Base-by-base conservation (phyloP, 2,329 filamentous ascomycete genomes). In the Sarocladium strictum region DNA sequence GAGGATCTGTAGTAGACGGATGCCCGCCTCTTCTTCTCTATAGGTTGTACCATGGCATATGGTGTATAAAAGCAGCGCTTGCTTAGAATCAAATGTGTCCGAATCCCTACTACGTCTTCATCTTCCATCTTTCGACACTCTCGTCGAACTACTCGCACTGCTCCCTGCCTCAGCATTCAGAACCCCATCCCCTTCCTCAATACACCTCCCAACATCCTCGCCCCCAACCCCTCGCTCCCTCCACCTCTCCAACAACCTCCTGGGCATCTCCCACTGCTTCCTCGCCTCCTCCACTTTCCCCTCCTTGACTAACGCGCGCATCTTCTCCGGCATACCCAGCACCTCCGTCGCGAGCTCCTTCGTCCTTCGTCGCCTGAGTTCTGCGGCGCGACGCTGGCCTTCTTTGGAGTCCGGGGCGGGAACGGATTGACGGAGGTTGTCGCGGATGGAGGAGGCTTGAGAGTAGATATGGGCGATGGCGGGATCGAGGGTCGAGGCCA, bases 401-500 rank as follows among this genome's bases (percentile, higher is more conserved):
- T 69, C 64, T 3, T 70, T 66, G 10, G 72, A 72, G 40, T 73
- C 72, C 2, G 79, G 78, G 2, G 72, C 63, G 1, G 77, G 76
- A 2, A 82, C 68, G 3, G 70, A 71, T 41, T 72, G 63, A 54
- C 78, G 75, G 23, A 84, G 65, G 12, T 72, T 71, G 57, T 79
- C 76, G 58, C 76, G 74, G 62, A 85, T 85, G 37, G 73, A 71
- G 2, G 71, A 75, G 6, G 81, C 80, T 62, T 81, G 76, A 32
- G 78, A 78, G 62, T 89, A 89, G 60, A 93, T 90, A 58, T 89
- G 85, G 2, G 81, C 80, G 51, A 93, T 87, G 35, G 87, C 87
- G 2, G 85, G 84, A 59, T 87, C 83, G 29, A 92, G 76, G 0
- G 85, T 90, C 45, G 83, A 84, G 2, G 85, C 87, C 69, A 87